These are phyloP conservation scores for Fraxinus xanthoxyloides DNA, from an alignment of 305 asterid species.

Conservation along the genomic window DNA sequence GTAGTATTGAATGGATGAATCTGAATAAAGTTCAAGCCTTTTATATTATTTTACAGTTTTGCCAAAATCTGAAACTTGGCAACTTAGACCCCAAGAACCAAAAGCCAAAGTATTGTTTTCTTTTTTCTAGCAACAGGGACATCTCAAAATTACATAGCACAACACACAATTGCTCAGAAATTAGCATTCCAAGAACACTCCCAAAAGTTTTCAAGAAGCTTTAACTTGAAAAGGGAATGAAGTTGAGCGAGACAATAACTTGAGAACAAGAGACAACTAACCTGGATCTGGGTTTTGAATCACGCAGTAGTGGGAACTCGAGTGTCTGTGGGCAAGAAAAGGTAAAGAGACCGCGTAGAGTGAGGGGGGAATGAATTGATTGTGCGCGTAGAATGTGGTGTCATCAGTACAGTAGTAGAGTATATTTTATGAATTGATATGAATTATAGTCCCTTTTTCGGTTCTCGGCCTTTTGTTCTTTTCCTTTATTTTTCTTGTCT, in stretches of 20 bases:
- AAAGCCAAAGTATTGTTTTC: not conserved
- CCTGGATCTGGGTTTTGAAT: slow-evolving; percentile 52
- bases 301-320: slow-evolving; percentile 31
- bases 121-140: not conserved
- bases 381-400: slow-evolving; percentile 7
- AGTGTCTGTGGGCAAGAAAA: slow-evolving; percentile 21
- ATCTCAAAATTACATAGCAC: not conserved
- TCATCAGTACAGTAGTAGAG: slow-evolving; percentile 4
- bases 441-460: slow-evolving; percentile 18
- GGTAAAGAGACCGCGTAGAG: slow-evolving; percentile 19
- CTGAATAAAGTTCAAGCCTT: slow-evolving; percentile 10
- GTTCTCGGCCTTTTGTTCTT: slow-evolving; percentile 14
- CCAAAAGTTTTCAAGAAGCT: slow-evolving; percentile 5
- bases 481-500: not conserved
- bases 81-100: slow-evolving; percentile 19
- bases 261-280: slow-evolving; percentile 5
- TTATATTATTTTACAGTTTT: slow-evolving; percentile 8
- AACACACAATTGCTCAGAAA: not conserved
- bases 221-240: slow-evolving; percentile 14
- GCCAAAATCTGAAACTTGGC: not conserved
- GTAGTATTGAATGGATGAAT: slow-evolving; percentile 5
- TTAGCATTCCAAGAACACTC: slow-evolving; percentile 6
- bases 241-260: slow-evolving; percentile 6
- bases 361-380: not conserved
- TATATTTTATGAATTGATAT: slow-evolving; percentile 1